Base-by-base conservation (phyloP, 352 stramenopile genomes). In the Globisporangium emineosum region DNA sequence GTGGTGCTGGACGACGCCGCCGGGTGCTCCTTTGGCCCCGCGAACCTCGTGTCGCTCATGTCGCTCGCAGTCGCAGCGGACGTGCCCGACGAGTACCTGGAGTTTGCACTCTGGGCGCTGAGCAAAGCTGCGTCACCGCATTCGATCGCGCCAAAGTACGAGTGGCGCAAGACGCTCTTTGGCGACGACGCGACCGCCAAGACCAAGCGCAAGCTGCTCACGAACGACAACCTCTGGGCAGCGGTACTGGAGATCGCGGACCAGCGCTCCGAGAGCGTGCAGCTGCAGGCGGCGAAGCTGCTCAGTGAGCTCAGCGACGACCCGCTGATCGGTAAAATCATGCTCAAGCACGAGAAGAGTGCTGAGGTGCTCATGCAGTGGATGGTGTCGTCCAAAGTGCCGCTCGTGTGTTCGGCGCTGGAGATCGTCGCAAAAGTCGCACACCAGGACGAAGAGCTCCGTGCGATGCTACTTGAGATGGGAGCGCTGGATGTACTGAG, bases 31-130 rank as follows among this genome's bases (percentile, higher is more conserved):
- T 92, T 90, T 50, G 83, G 83, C 4, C 76, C 83, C 1, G 81
- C 83, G 1, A 87, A 92, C 59, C 71, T 92, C 10, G 77, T 81
- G 13, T 92, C 83, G 8, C 67, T 92, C 15, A 55, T 92, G 25
- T 77, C 83, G 0, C 67, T 92, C 9, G 83, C 78, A 0, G 76
- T 88, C 8, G 76, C 83, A 12, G 65, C 78, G n/a, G 66, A 82
- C 15, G 64, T 89, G 6, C 83, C 83, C 0, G 75, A 88, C 32
- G 67, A 77, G 47, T 92, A 90, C 51, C 37, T 85, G 3, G 77
- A 88, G 69, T 92, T 92, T 62, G 79, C 81, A 2, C 64, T 88
- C n/a, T 92, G 83, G 83, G 83, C 69, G 1, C 61, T 92, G 35
- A 61, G 78, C 37, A 77, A 84, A 40, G 77, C 76, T 0, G 73